Base-by-base conservation (phyloP, 23 red algal species). In the Chondrus crispus region DNA sequence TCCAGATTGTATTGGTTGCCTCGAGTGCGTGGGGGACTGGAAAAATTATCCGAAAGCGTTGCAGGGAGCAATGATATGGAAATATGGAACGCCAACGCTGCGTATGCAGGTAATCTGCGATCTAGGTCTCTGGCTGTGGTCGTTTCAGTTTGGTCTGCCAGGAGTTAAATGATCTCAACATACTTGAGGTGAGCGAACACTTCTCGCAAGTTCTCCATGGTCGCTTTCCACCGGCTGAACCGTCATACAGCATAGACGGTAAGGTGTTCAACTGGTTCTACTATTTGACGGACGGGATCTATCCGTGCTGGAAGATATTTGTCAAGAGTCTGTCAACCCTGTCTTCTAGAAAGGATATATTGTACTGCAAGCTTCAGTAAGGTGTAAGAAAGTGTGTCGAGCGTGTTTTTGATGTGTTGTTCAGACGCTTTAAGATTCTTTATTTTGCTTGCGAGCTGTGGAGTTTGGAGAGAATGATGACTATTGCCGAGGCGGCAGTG, bases 271-370 rank as follows among this genome's bases (percentile, higher is more conserved):
- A 7, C 53, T 69, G 80, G 43, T 63, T 76, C 43, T 86, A 93
- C 47, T 93, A 93, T 30, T 44, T 93, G 3, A 49, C 70, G 14
- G 91, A 86, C 24, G 63, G 80, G 1, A 93, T 93, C 45, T 87
- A 93, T 48, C 81, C 91, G 18, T 36, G 45, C 18, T 93, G 30
- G 8, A 24, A 62, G 4, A 75, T 93, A 8, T 87, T 93, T 38
- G 38, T 39, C 3, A 68, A 82, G 38, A 35, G 49, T 29, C 2
- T 57, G 9, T 38, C 33, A 0, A 35, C 9, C 52, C 26, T 32
- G 35, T 13, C 26, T 12, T 12, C 12, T 55, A 5, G 8, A 6
- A 66, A 19, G 35, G 18, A 32, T 0, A n/a, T 9, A 66, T 22
- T 32, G 20, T 12, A 13, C 18, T 66, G 9, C 8, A n/a, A 8